Conservation (phyloP, 75 land plant species). For the Azolla pinnata region DNA sequence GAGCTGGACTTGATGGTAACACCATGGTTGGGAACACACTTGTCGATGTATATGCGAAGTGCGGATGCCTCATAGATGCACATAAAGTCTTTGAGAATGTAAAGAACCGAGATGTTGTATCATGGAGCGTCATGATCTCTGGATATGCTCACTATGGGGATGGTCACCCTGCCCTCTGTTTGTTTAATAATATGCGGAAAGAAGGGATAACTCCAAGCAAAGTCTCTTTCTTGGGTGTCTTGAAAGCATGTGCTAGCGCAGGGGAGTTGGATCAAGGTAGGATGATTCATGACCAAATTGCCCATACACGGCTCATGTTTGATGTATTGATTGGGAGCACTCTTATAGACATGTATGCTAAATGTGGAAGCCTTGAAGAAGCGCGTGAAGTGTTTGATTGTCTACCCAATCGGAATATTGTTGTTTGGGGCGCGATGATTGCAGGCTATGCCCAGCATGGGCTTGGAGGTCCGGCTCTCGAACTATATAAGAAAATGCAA, state of each 20-base stretch:
- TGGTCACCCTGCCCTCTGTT: slow-evolving; percentile 8
- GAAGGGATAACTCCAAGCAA: slow-evolving; percentile 15
- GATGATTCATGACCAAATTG: slow-evolving; percentile 21
- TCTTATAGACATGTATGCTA: slow-evolving; percentile 25
- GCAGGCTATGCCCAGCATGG: slow-evolving; percentile 17
- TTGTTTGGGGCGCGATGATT: slow-evolving; percentile 28
- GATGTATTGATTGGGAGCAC: slow-evolving; percentile 12
- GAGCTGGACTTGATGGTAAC: slow-evolving; percentile 12
- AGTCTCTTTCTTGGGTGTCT: slow-evolving; percentile 15
- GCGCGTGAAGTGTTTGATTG: slow-evolving; percentile 12
- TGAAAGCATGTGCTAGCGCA: slow-evolving; percentile 15
- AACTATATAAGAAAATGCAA: slow-evolving; percentile 15
- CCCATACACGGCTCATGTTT: slow-evolving; percentile 1
- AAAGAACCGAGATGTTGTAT: slow-evolving; percentile 17
- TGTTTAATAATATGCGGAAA: slow-evolving; percentile 11
- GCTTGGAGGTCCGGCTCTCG: slow-evolving; percentile 4
- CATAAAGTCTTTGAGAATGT: slow-evolving; percentile 18
- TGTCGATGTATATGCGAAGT: slow-evolving; percentile 15
- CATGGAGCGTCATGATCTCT: slow-evolving; percentile 22
- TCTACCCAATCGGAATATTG: slow-evolving; percentile 5
- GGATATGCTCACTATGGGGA: slow-evolving; percentile 6
- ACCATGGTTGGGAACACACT: slow-evolving; percentile 15
- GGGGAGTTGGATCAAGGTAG: slow-evolving; percentile 21
- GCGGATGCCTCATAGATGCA: slow-evolving; percentile 9
- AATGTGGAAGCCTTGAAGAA: slow-evolving; percentile 19